phyloP scores from a whole-genome alignment of 352 stramenopile species.

The Globisporangium lucens region DNA sequence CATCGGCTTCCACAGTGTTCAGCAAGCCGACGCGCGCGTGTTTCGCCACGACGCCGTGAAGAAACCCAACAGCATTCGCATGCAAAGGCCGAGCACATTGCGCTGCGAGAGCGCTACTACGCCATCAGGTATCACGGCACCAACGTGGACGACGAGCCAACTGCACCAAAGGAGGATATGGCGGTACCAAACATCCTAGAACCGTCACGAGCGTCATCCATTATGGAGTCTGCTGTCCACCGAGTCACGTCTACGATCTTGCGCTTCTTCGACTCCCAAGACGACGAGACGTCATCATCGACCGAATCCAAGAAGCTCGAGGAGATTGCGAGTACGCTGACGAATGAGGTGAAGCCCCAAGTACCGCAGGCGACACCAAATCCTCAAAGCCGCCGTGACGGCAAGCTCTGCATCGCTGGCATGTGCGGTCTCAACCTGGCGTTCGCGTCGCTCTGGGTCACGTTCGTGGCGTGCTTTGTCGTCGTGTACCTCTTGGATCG shows the following conservation, averaged over 20 bases:
- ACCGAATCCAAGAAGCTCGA: neutral
- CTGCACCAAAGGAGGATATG: neutral
- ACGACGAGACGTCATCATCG: neutral
- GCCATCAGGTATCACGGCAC: constrained; percentile 1
- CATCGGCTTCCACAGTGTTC: neutral
- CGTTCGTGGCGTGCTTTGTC: constrained; percentile 30
- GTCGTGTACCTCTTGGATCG: constrained; percentile 38
- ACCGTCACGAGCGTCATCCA: too few species aligned
- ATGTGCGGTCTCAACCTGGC: constrained; percentile 39
- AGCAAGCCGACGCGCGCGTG: neutral
- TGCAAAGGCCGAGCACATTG: neutral
- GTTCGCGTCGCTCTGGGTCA: constrained; percentile 35
- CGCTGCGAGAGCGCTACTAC: constrained; percentile 5
- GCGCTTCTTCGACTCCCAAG: neutral
- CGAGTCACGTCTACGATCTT: neutral
- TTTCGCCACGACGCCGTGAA: neutral
- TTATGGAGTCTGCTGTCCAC: neutral
- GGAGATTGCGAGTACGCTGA: neutral
- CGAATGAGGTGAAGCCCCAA: neutral
- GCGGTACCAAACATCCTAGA: neutral
- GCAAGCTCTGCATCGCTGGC: constrained; percentile 27
- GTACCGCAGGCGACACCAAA: neutral
- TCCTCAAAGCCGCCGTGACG: neutral
- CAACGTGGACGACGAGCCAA: neutral
- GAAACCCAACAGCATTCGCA: neutral